phyloP scores from a whole-genome alignment of 306 rosid species.

The Trifolium subterraneum region DNA sequence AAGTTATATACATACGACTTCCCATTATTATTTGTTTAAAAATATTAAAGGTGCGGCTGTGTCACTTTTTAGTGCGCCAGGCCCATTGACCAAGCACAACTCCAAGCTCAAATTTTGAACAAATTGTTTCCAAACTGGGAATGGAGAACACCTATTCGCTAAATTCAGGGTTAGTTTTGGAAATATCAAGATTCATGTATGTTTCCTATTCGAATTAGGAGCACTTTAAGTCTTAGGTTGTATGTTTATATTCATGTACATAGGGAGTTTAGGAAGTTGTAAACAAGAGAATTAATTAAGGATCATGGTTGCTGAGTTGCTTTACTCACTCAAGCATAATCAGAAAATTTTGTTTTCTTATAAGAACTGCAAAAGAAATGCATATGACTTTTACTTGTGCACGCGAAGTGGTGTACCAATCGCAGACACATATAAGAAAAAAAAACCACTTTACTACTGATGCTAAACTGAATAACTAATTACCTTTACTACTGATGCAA shows the following conservation, averaged over 20 bases:
- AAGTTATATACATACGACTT: not conserved
- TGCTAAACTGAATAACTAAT: slow-evolving; percentile 14
- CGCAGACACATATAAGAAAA: not conserved
- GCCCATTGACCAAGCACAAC: not conserved
- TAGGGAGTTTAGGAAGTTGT: not conserved
- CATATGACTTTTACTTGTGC: not conserved
- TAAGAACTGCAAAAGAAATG: not conserved
- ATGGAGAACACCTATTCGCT: not conserved
- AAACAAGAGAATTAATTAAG: too few species aligned
- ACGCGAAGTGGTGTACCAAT: slow-evolving; percentile 23
- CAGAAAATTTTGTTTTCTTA: not conserved
- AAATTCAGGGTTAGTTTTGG: not conserved
- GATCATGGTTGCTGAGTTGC: not conserved
- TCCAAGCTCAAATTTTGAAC: not conserved
- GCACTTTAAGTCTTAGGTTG: not conserved
- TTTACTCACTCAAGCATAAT: not conserved
- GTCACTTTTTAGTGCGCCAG: not conserved
- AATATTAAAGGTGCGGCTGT: not conserved
- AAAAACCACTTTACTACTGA: not conserved
- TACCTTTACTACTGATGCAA: slow-evolving; percentile 97
- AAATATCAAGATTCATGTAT: not conserved
- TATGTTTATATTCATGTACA: not conserved
- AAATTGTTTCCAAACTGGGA: not conserved
- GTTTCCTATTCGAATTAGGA: not conserved
- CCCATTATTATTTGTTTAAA: not conserved